Evolutionary conservation across 495 filamentous ascomycete species (phyloP).

Genomic region (Tuber umbilicatum): DNA sequence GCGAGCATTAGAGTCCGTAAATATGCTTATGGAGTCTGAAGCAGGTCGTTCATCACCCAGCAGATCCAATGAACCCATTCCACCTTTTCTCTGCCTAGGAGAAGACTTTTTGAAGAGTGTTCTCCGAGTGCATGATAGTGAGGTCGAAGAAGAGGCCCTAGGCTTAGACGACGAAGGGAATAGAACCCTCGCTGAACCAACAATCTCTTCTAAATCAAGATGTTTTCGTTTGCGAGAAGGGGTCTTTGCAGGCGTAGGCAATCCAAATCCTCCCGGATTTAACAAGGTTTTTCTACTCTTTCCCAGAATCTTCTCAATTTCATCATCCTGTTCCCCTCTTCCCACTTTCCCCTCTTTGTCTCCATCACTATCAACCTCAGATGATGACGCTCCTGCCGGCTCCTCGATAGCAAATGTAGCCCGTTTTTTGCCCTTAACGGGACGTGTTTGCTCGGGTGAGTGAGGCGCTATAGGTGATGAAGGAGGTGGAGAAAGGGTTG

Average conservation of each 20-base stretch:
- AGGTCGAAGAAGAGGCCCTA: constrained; percentile 4
- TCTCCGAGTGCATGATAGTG: neutral
- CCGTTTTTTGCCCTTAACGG: constrained; percentile 49
- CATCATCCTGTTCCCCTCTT: constrained; percentile 8
- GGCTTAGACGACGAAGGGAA: constrained; percentile 50
- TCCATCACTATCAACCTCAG: constrained; percentile 21
- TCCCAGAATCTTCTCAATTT: constrained; percentile 32
- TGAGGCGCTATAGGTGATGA: constrained; percentile 33
- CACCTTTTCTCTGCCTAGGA: constrained; percentile 13
- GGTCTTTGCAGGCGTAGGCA: constrained; percentile 88
- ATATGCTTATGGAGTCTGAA: constrained; percentile 66
- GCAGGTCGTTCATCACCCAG: constrained; percentile 53
- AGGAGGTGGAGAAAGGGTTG: constrained; percentile 41
- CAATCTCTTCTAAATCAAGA: constrained; percentile 49
- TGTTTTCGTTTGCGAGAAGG: constrained; percentile 62
- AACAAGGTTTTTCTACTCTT: constrained; percentile 20
- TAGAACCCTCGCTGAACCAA: constrained; percentile 64
- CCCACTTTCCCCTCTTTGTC: constrained; percentile 22
- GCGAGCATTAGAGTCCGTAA: constrained; percentile 81
- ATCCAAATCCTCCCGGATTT: constrained; percentile 48
- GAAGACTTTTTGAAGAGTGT: constrained; percentile 14
- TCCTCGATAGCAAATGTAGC: constrained; percentile 61
- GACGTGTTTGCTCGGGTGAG: constrained; percentile 52
- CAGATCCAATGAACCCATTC: constrained; percentile 21
- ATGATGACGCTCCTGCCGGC: neutral